These are phyloP conservation scores for Malus hybrid DNA, from an alignment of 331 rosid species.

Conservation along the genomic window DNA sequence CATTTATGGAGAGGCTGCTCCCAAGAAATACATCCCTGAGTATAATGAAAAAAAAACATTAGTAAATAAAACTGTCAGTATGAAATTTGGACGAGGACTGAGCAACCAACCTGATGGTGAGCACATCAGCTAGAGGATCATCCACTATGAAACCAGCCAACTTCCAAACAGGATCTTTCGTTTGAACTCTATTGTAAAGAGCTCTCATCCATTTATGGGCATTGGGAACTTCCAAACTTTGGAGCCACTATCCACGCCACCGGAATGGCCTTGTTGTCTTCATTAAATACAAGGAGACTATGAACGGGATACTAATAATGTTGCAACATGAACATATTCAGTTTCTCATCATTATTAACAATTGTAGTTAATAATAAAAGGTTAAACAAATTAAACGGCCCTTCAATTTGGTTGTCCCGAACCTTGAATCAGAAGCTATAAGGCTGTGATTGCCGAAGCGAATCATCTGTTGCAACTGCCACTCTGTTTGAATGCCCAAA, in stretches of 20 bases:
- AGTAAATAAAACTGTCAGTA: too few species aligned
- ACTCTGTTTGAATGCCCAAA: constrained; percentile 39
- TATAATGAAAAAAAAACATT: too few species aligned
- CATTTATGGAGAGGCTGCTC: too few species aligned
- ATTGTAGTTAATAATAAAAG: background rate
- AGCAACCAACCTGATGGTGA: too few species aligned
- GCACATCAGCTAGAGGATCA: too few species aligned
- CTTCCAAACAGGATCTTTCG: too few species aligned
- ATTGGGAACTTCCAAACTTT: constrained; percentile 46
- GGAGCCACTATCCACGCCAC: constrained; percentile 92
- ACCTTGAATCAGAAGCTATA: constrained; percentile 79
- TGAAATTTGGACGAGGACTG: too few species aligned
- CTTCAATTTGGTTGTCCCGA: constrained; percentile 84
- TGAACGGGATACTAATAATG: constrained; percentile 67
- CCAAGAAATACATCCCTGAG: too few species aligned
- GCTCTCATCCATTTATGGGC: constrained; percentile 93
- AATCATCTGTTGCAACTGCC: constrained; percentile 73
- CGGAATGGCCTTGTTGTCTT: constrained; percentile 81
- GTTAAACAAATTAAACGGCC: constrained; percentile 23
- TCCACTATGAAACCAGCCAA: too few species aligned
- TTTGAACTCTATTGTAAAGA: background rate
- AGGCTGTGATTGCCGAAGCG: constrained; percentile 68
- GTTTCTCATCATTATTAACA: constrained; percentile 15
- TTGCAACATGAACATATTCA: constrained; percentile 26
- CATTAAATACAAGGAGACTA: constrained; percentile 86